A percentile compares a stretch with the other conserved stretches of the same genome.
Conservation (phyloP, 345 rosid genomes). For the Sisymbrium irio region DNA sequence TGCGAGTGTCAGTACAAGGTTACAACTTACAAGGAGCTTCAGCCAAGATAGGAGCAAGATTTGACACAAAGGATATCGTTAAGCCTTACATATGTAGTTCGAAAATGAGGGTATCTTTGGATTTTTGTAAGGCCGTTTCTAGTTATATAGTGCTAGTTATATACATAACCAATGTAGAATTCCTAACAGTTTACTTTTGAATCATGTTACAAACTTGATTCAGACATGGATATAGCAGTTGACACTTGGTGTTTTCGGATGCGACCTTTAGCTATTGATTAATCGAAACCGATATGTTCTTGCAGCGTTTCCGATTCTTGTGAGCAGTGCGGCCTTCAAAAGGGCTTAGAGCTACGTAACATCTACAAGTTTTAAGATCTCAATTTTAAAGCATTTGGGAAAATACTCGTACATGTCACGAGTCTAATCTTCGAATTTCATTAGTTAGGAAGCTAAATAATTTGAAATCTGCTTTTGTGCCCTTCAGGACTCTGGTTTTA, state of each 20-base stretch:
- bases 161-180: not conserved
- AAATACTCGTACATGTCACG: no score
- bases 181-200: not conserved
- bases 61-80: not conserved
- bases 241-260: not conserved
- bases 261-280: no score
- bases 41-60: not conserved
- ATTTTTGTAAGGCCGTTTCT: not conserved
- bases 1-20: not conserved
- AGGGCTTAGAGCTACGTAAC: not conserved
- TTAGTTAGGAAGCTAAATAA: not conserved
- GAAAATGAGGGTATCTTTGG: not conserved
- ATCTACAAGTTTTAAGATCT: not conserved
- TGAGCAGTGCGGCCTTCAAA: not conserved
- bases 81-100: not conserved
- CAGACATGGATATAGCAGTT: not conserved
- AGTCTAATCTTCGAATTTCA: no score
- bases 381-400: not conserved
- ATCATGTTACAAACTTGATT: slow-evolving; percentile 1
- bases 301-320: not conserved
- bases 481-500: not conserved
- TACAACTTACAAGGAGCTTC: not conserved
- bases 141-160: not conserved
- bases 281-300: no score
- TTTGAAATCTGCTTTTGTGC: not conserved